phyloP scores from a whole-genome alignment of 257 asterid genomes.

The Pogostemon cablin region DNA sequence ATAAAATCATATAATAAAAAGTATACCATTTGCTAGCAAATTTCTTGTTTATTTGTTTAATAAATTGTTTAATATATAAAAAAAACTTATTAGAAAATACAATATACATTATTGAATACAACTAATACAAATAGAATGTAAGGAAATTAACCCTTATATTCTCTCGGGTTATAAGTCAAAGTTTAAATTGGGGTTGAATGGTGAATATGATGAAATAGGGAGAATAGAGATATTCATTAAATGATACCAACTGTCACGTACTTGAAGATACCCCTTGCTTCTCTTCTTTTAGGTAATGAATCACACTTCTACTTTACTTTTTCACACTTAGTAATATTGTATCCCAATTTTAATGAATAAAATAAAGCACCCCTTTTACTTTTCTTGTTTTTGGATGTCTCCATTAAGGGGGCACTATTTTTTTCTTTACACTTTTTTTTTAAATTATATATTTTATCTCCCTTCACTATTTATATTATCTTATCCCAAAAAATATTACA shows the following conservation, averaged over 20 bases:
- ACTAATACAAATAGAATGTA: too few relatives aligned
- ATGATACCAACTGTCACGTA: conserved; percentile 28
- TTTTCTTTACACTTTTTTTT: neutral
- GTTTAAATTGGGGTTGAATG: neutral
- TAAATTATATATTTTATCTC: too few relatives aligned
- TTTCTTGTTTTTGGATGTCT: neutral
- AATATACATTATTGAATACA: too few relatives aligned
- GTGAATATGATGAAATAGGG: neutral
- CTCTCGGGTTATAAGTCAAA: too few relatives aligned
- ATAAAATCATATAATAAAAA: too few relatives aligned
- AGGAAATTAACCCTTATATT: too few relatives aligned
- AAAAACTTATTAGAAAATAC: too few relatives aligned
- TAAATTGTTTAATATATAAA: too few relatives aligned
- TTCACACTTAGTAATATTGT: neutral
- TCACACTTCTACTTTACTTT: conserved; percentile 15
- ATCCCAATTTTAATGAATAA: neutral
- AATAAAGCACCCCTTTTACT: neutral
- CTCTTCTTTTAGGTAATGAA: conserved; percentile 22
- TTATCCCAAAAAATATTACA: too few relatives aligned
- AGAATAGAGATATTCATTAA: neutral
- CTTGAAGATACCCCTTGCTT: conserved; percentile 32
- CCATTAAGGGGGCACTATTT: neutral
- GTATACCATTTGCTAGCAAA: too few relatives aligned
- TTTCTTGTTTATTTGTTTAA: too few relatives aligned
- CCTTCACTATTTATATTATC: too few relatives aligned